These are phyloP conservation scores for Epicoccum sorghinum DNA, from an alignment of 2,329 filamentous ascomycete species.

Conservation along the genomic window DNA sequence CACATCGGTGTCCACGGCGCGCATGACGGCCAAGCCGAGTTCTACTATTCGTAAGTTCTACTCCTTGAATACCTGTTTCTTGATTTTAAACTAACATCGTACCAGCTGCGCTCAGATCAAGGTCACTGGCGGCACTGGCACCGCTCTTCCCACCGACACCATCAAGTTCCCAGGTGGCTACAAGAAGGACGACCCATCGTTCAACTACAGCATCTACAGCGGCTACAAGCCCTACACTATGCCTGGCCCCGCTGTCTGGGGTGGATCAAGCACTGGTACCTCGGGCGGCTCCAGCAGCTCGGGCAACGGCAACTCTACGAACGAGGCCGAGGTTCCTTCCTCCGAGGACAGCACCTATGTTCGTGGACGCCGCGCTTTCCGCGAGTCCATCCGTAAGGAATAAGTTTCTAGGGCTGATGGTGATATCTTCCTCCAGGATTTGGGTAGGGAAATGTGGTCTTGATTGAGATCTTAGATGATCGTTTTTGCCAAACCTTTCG, in stretches of 20 bases:
- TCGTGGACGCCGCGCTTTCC: not conserved
- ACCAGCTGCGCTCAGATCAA: constrained; percentile 50
- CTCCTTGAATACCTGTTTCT: not conserved
- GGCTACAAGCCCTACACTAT: constrained; percentile 30
- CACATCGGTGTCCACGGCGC: constrained; percentile 52
- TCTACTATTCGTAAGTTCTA: constrained; percentile 39
- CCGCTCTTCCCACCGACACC: constrained; percentile 32
- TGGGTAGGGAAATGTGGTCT: too few relatives aligned
- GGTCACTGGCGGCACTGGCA: constrained; percentile 42
- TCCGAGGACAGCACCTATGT: not conserved
- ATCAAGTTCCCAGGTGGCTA: constrained; percentile 50
- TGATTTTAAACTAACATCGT: not conserved
- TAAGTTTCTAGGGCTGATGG: not conserved
- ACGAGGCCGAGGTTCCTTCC: not conserved
- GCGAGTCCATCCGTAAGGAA: not conserved
- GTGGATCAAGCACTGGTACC: not conserved
- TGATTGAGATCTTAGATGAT: too few relatives aligned
- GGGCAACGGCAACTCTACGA: not conserved
- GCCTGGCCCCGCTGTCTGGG: constrained; percentile 25
- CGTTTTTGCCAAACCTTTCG: too few relatives aligned
- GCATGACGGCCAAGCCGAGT: constrained; percentile 42
- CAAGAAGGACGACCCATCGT: constrained; percentile 35
- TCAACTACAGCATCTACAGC: constrained; percentile 10
- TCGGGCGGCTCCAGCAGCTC: not conserved
- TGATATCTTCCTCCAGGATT: too few relatives aligned